Percentiles rank a stretch among this genome's conserved stretches.
Conservation (phyloP, 495 filamentous ascomycete genomes). For the Penicillium antarcticum region DNA sequence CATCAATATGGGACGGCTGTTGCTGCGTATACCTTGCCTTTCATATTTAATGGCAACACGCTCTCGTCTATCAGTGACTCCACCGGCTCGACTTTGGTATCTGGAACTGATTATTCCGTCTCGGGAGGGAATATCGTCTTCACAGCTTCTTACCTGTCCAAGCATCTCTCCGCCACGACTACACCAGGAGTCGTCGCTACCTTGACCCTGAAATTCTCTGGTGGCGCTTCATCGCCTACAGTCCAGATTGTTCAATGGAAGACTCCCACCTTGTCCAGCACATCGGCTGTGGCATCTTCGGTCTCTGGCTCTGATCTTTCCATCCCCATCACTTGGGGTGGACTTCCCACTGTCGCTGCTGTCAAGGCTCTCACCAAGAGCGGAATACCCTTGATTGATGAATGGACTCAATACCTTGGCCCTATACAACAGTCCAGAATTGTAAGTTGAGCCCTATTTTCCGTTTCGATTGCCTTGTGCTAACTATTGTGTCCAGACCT, state of each 20-base stretch:
- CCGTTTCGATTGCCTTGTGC: background rate
- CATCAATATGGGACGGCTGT: constrained; percentile 48
- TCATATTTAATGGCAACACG: constrained; percentile 54
- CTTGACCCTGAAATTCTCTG: constrained; percentile 50
- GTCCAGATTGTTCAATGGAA: constrained; percentile 52
- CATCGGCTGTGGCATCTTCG: constrained; percentile 33
- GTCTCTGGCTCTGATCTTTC: constrained; percentile 42
- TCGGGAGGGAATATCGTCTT: constrained; percentile 45
- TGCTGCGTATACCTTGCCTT: constrained; percentile 37
- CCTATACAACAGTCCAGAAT: constrained; percentile 50
- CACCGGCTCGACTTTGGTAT: constrained; percentile 25
- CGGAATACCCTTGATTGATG: constrained; percentile 50
- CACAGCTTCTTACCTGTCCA: constrained; percentile 44
- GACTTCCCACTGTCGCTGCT: constrained; percentile 44
- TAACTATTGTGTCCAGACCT: constrained; percentile 28
- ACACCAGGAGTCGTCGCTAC: constrained; percentile 44
- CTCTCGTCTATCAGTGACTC: constrained; percentile 42
- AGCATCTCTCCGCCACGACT: constrained; percentile 33
- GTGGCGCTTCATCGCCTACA: constrained; percentile 39
- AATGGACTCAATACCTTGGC: constrained; percentile 55
- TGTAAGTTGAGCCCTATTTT: constrained; percentile 21
- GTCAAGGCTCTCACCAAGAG: constrained; percentile 51
- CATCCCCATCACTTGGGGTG: constrained; percentile 53
- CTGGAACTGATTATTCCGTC: constrained; percentile 45
- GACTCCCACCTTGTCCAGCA: constrained; percentile 38